Evolutionary conservation across 2,329 filamentous ascomycete genomes (phyloP).

Genomic region (Cordyceps sp.): DNA sequence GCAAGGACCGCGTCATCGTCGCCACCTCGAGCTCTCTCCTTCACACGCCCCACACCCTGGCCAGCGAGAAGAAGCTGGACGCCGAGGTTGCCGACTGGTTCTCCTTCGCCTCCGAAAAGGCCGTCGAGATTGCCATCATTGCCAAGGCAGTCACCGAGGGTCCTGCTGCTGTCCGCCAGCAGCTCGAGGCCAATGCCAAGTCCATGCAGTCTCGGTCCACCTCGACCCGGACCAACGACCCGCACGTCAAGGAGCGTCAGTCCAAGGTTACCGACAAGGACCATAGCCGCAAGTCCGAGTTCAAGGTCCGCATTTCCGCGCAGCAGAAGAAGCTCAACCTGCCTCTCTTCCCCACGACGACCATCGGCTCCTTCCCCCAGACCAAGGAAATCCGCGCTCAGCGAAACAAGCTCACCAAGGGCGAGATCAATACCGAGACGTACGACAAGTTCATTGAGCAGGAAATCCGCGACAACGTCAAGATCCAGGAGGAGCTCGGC

Average conservation of each 20-base stretch:
- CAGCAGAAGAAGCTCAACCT: conserved; percentile 90
- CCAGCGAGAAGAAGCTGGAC: conserved; percentile 96
- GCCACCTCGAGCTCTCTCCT: conserved; percentile 95
- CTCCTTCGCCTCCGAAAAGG: conserved; percentile 94
- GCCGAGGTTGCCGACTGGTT: conserved; percentile 94
- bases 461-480: conserved; percentile 89
- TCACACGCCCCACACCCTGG: conserved; percentile 95
- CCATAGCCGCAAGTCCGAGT: conserved; percentile 87
- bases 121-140: conserved; percentile 74
- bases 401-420: conserved; percentile 98
- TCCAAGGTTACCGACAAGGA: conserved; percentile 65
- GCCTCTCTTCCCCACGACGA: conserved; percentile 95
- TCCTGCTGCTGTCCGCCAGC: conserved; percentile 66
- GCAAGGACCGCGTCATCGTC: conserved; percentile 93
- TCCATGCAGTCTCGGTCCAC: conserved; percentile 80
- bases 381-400: conserved; percentile 95
- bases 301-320: conserved; percentile 67
- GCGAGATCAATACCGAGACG: conserved; percentile 77
- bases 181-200: conserved; percentile 95
- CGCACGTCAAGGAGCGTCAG: conserved; percentile 93
- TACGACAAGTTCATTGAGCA: conserved; percentile 99
- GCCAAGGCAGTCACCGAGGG: conserved; percentile 95
- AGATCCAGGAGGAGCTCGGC: conserved; percentile 95
- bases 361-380: conserved; percentile 98
- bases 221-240: conserved; percentile 92